Base-by-base conservation (phyloP, 352 stramenopile species). In the Phytophthora tubulina region DNA sequence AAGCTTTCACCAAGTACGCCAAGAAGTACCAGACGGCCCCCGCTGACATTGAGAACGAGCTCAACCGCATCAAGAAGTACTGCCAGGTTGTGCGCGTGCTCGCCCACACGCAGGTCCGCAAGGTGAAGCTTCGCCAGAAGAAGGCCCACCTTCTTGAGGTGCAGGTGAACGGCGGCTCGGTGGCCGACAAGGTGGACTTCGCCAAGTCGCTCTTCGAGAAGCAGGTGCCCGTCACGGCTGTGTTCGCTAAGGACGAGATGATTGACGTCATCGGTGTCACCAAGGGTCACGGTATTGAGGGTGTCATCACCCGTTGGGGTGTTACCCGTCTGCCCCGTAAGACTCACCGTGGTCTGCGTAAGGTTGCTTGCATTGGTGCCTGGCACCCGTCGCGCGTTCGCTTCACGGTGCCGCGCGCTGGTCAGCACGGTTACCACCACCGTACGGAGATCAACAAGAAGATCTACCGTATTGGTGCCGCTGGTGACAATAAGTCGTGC, bases 361-460 rank as follows among this genome's bases (percentile, higher is more conserved):
- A 99, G 97, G 98, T 99, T 60, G 98, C 98, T 60, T 99, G 98
- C 98, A 99, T 99, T 73, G 98, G 98, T 93, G 97, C 98, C 57
- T 99, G 98, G 98, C 98, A 99, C 88, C 98, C 98, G 85, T 95
- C 97, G 78, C 98, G 98, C 89, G 98, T 99, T 61, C 95, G 92
- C 70, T 99, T 96, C 79, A 99, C 97, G 73, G 98, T 99, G 57
- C 93, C 98, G 65, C 98, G 98, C 89, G 97, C 98, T 70, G 98
- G 98, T 99, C 98, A 99, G 86, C 94, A 99, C 85, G 98, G 98
- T 84, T 99, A 99, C 95, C 98, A 99, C 88, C 98, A 99, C 93
- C 97, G 98, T 95, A 99, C 98, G 54, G 98, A 99, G 91, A 97
- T 99, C 75, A 99, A 99, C 97, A 99, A 99, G 92, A 99, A 99